These are phyloP conservation scores for Candida boleticola DNA, from an alignment of 805 yeast species.

Conservation along the genomic window DNA sequence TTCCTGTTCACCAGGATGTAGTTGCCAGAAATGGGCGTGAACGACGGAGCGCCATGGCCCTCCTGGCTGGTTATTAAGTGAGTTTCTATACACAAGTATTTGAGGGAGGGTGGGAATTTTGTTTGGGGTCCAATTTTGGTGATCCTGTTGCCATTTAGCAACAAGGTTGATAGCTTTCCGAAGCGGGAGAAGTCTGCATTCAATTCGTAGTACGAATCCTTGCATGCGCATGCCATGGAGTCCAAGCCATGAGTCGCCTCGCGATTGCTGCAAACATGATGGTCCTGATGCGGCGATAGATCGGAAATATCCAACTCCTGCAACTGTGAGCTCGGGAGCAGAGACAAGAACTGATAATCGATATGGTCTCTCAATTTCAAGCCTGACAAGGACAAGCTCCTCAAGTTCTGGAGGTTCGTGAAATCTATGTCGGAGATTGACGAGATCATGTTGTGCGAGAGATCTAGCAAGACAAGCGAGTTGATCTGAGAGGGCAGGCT, in stretches of 20 bases:
- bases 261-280: too few relatives aligned
- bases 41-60: background rate
- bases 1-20: background rate
- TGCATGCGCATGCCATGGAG: background rate
- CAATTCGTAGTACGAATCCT: background rate
- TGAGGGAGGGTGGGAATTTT: background rate
- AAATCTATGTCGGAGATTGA: background rate
- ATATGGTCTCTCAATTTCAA: background rate
- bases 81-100: background rate
- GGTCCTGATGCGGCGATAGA: background rate
- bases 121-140: background rate
- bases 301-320: background rate
- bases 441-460: background rate
- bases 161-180: background rate
- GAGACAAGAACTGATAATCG: background rate
- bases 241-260: too few relatives aligned
- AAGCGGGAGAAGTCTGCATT: background rate
- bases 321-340: background rate
- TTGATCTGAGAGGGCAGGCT: constrained; percentile 4
- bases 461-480: background rate
- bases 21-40: background rate
- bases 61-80: background rate
- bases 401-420: background rate
- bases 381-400: background rate
- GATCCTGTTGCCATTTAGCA: background rate